Base-by-base conservation (phyloP, 225 moss, liverwort and hornwort genomes). In the Bryoerythrophyllum caledonicum region DNA sequence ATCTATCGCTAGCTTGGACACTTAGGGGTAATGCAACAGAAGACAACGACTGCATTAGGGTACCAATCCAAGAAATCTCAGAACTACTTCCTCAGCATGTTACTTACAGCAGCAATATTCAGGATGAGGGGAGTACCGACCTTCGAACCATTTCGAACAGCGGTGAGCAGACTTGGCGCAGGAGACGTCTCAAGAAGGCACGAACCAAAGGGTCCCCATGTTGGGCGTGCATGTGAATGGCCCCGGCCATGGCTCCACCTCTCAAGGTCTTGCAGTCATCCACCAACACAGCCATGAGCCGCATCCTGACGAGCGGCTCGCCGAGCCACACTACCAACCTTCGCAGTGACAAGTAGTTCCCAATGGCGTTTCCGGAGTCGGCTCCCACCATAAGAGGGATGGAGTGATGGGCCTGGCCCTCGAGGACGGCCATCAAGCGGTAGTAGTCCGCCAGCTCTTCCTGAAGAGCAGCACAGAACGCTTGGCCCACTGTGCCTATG, bases 171-270 rank as follows among this genome's bases (percentile, higher is more conserved):
- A 99, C 95, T 80, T 95, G 90, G 23, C 95, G 91, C 74, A 99
- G 74, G 72, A 99, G 83, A 17, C 95, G 91, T 72, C 86, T 90
- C 55, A 99, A 79, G 80, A 99, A 99, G 46, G 88, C 89, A 67
- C 93, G 91, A 35, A 99, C 90, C 70, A 99, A 69, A 1, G 99
- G 99, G 81, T 95, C 99, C 8, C 99, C 99, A 59, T 99, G 91
- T 60, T 99, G 99, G 34, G 93, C 91, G 81, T 99, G 99, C 99
- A 99, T 93, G 43, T 99, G 99, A 28, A 99, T 99, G 63, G 95
- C 93, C 12, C 93, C 95, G 25, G 99, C 95, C 99, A 99, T 95
- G 11, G 91, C 99, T 68, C 99, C 99, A 59, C 99, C 99, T 74
- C 99, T 79, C 74, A 99, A 77, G 20, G 93, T 93, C 82, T 95